Percentiles rank a stretch among this genome's conserved stretches.
Evolutionary conservation across 768 basidiomycete species (phyloP).

Genomic region (Boletus sp.): DNA sequence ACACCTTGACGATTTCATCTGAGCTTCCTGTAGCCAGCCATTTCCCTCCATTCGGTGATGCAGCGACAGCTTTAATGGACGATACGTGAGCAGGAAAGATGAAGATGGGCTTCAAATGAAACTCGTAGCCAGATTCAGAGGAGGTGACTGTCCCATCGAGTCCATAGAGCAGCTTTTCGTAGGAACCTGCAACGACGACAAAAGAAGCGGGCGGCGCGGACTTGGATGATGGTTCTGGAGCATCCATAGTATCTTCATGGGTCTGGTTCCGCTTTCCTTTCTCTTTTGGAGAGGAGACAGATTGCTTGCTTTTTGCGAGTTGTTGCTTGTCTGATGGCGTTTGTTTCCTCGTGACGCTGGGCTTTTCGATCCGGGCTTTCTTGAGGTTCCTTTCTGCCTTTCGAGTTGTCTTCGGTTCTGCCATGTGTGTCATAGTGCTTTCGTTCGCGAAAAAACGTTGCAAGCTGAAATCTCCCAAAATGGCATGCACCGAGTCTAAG

Average conservation of each 20-base stretch:
- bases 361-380: conserved; percentile 24
- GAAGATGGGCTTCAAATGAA: conserved; percentile 74
- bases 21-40: conserved; percentile 94
- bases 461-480: conserved; percentile 5
- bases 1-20: conserved; percentile 97
- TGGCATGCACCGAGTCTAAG: neutral
- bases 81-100: conserved; percentile 97
- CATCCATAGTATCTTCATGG: neutral
- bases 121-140: conserved; percentile 31
- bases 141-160: conserved; percentile 60
- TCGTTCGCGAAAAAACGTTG: neutral
- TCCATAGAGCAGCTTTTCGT: conserved; percentile 95
- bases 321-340: neutral
- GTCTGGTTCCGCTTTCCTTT: conserved; percentile 29
- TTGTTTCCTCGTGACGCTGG: neutral
- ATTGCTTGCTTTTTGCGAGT: neutral
- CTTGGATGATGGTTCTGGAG: conserved; percentile 6
- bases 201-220: conserved; percentile 56
- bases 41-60: conserved; percentile 86
- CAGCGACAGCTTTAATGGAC: conserved; percentile 86
- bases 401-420: conserved; percentile 17
- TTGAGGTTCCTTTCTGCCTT: conserved; percentile 24
- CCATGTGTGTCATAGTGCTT: conserved; percentile 2
- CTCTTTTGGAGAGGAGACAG: conserved; percentile 23
- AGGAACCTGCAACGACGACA: conserved; percentile 88